Percentiles rank a stretch among this genome's conserved stretches.
These are phyloP conservation scores for Chenopodium formosanum DNA, from an alignment of 148 eudicot species.

Conservation along the genomic window DNA sequence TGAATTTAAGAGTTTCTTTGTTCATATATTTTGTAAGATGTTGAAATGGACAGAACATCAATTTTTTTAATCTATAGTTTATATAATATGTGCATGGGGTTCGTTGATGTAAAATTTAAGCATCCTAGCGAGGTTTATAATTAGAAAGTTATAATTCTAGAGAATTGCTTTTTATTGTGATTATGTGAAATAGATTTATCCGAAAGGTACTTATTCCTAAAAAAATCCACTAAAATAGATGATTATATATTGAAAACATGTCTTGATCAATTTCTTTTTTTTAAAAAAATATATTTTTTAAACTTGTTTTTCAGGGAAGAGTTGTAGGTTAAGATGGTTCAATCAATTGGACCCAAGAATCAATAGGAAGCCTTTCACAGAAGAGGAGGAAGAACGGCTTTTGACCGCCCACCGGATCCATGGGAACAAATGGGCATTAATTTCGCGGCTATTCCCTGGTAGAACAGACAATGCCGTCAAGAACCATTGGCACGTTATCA, in stretches of 20 bases:
- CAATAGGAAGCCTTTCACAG: constrained; percentile 79
- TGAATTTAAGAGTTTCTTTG: not conserved
- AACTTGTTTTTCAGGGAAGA: constrained; percentile 55
- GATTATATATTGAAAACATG: not conserved
- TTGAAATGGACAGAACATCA: constrained; percentile 5
- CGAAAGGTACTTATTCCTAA: not conserved
- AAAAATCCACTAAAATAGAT: not conserved
- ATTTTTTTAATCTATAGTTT: not conserved
- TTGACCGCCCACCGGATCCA: constrained; percentile 79
- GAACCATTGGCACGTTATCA: constrained; percentile 93
- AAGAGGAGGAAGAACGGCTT: constrained; percentile 76
- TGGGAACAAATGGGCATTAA: constrained; percentile 92
- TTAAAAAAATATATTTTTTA: not conserved
- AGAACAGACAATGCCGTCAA: constrained; percentile 89
- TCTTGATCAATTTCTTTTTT: not conserved
- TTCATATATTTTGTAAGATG: not conserved
- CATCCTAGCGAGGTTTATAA: constrained; percentile 4
- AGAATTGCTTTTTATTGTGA: not conserved
- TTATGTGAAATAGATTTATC: not conserved
- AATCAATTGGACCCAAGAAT: constrained; percentile 93
- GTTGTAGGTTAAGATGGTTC: constrained; percentile 94
- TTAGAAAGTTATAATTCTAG: not conserved
- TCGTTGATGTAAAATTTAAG: constrained; percentile 8
- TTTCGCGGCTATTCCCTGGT: constrained; percentile 82
- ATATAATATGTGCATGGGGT: constrained; percentile 6